Conservation (phyloP, 768 basidiomycete genomes). For the Boletellus ananiceps region DNA sequence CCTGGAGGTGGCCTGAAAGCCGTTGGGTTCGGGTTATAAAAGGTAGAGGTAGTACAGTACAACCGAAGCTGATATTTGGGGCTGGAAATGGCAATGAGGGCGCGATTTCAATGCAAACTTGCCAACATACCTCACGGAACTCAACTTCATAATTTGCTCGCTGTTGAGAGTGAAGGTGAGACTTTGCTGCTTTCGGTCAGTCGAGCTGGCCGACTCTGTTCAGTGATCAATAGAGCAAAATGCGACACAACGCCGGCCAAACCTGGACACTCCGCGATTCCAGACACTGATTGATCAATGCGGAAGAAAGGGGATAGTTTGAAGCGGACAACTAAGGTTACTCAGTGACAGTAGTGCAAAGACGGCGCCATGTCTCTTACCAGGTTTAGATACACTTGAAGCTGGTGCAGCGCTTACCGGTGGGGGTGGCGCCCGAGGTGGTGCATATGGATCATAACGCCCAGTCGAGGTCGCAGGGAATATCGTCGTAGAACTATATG, state of each 20-base stretch:
- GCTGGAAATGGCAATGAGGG: slow-evolving; percentile 33
- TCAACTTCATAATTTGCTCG: slow-evolving; percentile 62
- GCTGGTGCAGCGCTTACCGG: slow-evolving; percentile 36
- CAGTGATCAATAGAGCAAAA: slow-evolving; percentile 3
- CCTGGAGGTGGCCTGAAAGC: slow-evolving; percentile 48
- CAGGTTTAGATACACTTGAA: slow-evolving; percentile 23
- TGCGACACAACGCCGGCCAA: slow-evolving; percentile 10
- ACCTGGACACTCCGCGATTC: slow-evolving; percentile 78
- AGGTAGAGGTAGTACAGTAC: slow-evolving; percentile 84
- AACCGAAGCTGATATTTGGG: slow-evolving; percentile 76
- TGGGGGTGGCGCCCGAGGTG: slow-evolving; percentile 44
- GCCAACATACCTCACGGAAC: slow-evolving; percentile 46
- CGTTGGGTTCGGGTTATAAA: slow-evolving; percentile 48
- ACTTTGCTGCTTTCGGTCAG: slow-evolving; percentile 65
- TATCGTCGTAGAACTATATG: slow-evolving; percentile 22
- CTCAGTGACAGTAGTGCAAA: slow-evolving; percentile 11
- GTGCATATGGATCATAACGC: slow-evolving; percentile 66
- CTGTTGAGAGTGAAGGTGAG: slow-evolving; percentile 60
- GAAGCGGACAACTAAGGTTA: slow-evolving; percentile 58
- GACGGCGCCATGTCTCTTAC: slow-evolving; percentile 19
- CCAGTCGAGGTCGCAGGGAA: slow-evolving; percentile 30
- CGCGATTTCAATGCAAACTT: not conserved
- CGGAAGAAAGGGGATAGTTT: slow-evolving; percentile 76
- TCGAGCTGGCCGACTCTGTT: slow-evolving; percentile 71
- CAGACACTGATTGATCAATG: slow-evolving; percentile 61